Evolutionary conservation across 805 yeast genomes (phyloP), one percentile per base, ranked within the genome.

Genomic region (Kuraishia capsulata): DNA sequence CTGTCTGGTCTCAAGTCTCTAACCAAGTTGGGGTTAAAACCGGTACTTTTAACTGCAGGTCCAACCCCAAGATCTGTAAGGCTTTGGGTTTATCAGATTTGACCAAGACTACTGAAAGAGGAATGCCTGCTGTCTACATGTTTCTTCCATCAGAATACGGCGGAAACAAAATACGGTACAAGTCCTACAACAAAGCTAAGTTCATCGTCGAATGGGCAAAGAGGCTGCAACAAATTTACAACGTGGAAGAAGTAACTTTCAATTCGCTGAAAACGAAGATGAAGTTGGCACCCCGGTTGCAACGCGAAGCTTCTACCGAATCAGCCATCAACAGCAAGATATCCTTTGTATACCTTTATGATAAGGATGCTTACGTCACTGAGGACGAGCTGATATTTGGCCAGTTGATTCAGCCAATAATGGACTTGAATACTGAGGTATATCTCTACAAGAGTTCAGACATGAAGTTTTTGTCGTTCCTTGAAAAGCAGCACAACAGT

Each of bases 331-430:
- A 56, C 21, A 59, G 79, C 50, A 54, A 65, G 29, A 59, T 78
- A 3, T 65, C 77, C 0, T 71, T 80, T 44, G 67, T 81, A 4
- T 78, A 70, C 45, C 59, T 65, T 35, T 73, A 67, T 49, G 79
- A 77, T 41, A 56, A 57, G n/a, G 65, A 68, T 16, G 61, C 74
- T 0, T 60, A 61, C 4, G 64, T 76, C 1, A 65, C 64, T 2
- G 92, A 84, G 51, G 92, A 84, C 55, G 70, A 68, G 44, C 71
- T 71, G 21, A 56, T 81, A 4, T 59, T 84, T 41, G 77, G 80
- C 4, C 71, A 78, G 46, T 47, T 84, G 32, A 54, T 79, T 32
- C 82, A 79, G 39, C 76, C 76, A 10, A 58, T 80, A 17, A 73
- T 82, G 42, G 65, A 72, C 40, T 56, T 79, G 9, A 78, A 80